phyloP scores from a whole-genome alignment of 2,329 filamentous ascomycete species.

The Rutstroemia sydowiana region DNA sequence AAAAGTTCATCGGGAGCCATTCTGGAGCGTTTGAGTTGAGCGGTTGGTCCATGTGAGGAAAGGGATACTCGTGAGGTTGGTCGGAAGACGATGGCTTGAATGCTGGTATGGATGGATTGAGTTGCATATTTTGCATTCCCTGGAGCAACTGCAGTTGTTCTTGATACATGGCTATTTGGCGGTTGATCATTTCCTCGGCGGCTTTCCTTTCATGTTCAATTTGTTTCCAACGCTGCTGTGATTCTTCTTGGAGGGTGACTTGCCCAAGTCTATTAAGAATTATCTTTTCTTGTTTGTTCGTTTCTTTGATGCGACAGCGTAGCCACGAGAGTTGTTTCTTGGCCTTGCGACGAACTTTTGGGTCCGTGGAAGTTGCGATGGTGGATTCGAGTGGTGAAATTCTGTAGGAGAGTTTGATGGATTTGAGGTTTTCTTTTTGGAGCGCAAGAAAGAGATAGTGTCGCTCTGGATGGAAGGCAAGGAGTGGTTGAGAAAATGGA shows the following conservation, averaged over 20 bases:
- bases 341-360: constrained; percentile 7
- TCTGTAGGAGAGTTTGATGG: constrained; percentile 33
- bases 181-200: background rate
- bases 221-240: constrained; percentile 32
- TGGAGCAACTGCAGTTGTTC: background rate
- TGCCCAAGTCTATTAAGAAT: constrained; percentile 42
- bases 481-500: background rate
- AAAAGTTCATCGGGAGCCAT: background rate
- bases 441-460: constrained; percentile 39
- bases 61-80: too few relatives aligned
- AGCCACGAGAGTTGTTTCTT: constrained; percentile 37
- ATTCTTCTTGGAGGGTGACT: constrained; percentile 42
- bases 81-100: background rate
- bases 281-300: constrained; percentile 39
- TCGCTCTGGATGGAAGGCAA: constrained; percentile 37
- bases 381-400: constrained; percentile 34
- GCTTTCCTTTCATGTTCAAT: background rate
- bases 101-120: background rate
- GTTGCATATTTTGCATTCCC: background rate
- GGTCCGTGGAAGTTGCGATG: background rate
- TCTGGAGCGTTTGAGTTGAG: background rate
- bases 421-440: constrained; percentile 34
- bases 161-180: background rate
- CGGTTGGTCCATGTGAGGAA: background rate
- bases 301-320: constrained; percentile 37